Percentiles rank a stretch among this genome's conserved stretches.
phyloP scores from a whole-genome alignment of 2,329 filamentous ascomycete species.

The Colletotrichum tofieldiae region DNA sequence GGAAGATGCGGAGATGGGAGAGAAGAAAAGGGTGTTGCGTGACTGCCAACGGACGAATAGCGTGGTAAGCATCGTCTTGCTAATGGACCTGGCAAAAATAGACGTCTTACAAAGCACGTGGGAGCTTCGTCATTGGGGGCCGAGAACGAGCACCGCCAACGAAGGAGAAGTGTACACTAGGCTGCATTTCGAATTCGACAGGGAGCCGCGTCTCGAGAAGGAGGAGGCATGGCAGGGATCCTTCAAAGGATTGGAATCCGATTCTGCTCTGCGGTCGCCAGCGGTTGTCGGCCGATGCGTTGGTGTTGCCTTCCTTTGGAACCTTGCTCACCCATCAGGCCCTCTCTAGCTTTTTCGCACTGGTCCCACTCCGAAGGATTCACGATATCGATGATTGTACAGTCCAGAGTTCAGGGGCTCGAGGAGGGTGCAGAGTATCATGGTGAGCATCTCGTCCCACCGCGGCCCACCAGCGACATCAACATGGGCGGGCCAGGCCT shows the following conservation, averaged over 20 bases:
- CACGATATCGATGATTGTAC: neutral
- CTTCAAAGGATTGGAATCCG: neutral
- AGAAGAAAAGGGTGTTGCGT: neutral
- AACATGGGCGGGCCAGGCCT: neutral
- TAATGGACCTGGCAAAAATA: conserved; percentile 38
- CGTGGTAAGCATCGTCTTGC: conserved; percentile 22
- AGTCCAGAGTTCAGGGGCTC: neutral
- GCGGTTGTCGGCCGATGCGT: conserved; percentile 10
- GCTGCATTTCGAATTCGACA: neutral
- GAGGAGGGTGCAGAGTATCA: neutral
- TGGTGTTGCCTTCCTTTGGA: neutral
- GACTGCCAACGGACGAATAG: conserved; percentile 19
- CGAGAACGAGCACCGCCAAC: conserved; percentile 18
- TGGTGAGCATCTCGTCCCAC: conserved; percentile 11
- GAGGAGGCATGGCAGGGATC: neutral
- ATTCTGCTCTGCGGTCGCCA: neutral
- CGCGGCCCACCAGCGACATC: conserved; percentile 2
- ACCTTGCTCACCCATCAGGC: neutral
- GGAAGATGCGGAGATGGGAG: conserved; percentile 5
- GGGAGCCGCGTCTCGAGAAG: neutral
- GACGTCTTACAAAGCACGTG: conserved; percentile 42
- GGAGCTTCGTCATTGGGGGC: conserved; percentile 40
- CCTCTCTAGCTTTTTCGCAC: conserved; percentile 7
- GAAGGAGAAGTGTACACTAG: neutral
- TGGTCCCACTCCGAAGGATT: conserved; percentile 9